These are phyloP conservation scores for Lactarius akahatsu DNA, from an alignment of 768 basidiomycete genomes.

Conservation along the genomic window DNA sequence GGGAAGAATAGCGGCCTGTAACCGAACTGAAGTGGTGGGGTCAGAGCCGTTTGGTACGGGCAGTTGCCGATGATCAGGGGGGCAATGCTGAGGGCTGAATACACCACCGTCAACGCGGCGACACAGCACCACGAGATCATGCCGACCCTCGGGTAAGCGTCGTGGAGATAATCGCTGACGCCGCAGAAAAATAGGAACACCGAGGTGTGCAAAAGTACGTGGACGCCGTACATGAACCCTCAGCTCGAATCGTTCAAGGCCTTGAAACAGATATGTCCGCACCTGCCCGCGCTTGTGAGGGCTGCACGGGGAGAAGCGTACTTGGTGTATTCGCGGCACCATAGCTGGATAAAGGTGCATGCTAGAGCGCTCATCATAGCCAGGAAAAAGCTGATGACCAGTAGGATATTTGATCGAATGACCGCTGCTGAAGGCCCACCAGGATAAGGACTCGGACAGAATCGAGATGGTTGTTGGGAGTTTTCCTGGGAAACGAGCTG, in stretches of 20 bases:
- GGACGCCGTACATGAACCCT: slow-evolving; percentile 13
- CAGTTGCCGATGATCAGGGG: slow-evolving; percentile 14
- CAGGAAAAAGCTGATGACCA: slow-evolving; percentile 20
- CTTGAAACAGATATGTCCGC: slow-evolving; percentile 13
- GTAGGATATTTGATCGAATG: slow-evolving; percentile 17
- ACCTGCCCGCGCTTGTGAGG: slow-evolving; percentile 17
- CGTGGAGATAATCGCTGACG: slow-evolving; percentile 15
- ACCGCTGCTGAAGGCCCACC: background rate
- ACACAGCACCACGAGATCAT: background rate
- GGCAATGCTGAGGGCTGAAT: slow-evolving; percentile 9
- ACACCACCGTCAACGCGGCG: background rate
- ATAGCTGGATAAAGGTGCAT: slow-evolving; percentile 23
- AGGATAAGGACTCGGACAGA: background rate
- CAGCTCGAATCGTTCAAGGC: slow-evolving; percentile 11
- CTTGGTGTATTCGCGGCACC: slow-evolving; percentile 15
- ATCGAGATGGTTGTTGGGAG: background rate
- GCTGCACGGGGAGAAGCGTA: background rate
- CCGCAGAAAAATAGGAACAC: slow-evolving; percentile 22
- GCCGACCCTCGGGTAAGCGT: background rate
- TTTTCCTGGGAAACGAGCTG: slow-evolving; percentile 5
- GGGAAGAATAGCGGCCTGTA: background rate
- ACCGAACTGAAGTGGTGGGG: background rate
- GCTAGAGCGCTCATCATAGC: slow-evolving; percentile 17
- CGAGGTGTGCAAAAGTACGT: slow-evolving; percentile 11
- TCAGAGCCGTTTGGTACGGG: slow-evolving; percentile 23